Evolutionary conservation across 352 stramenopile species (phyloP).

Genomic region (Phytophthora europaea): DNA sequence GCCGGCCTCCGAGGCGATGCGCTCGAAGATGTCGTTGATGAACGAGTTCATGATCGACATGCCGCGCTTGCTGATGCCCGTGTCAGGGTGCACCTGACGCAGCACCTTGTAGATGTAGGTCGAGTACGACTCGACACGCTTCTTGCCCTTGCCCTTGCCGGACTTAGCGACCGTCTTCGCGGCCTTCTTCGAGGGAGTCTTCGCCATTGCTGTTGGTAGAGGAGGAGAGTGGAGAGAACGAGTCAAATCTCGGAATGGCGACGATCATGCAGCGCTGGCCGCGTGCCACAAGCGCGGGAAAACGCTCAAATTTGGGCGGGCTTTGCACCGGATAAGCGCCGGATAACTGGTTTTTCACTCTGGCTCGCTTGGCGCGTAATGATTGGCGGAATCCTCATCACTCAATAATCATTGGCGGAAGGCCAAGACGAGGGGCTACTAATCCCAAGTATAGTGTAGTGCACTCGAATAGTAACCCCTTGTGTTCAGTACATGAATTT

Average conservation of each 20-base stretch:
- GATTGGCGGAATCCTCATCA: constrained; percentile 38
- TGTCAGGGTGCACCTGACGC: constrained; percentile 97
- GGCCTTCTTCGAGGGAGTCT: constrained; percentile 96
- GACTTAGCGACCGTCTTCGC: constrained; percentile 83
- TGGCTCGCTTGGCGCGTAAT: constrained; percentile 22
- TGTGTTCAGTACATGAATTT: not conserved
- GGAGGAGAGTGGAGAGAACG: constrained; percentile 33
- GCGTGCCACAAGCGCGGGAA: constrained; percentile 21
- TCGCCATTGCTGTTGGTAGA: constrained; percentile 83
- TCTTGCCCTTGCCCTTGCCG: constrained; percentile 89
- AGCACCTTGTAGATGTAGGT: constrained; percentile 96
- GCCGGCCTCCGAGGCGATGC: constrained; percentile 96
- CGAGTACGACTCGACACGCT: constrained; percentile 91
- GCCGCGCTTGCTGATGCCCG: constrained; percentile 97
- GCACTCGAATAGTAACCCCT: not conserved
- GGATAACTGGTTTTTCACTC: constrained; percentile 23
- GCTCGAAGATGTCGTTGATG: constrained; percentile 99
- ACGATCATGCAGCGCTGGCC: not conserved
- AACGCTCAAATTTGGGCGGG: constrained; percentile 19
- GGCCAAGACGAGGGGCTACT: constrained; percentile 2
- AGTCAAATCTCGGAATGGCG: constrained; percentile 50
- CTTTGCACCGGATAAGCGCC: not conserved
- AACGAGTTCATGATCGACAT: constrained; percentile 99
- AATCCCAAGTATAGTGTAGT: not conserved
- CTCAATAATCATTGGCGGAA: constrained; percentile 25